Evolutionary conservation across 73 alveolate genomes (phyloP).

Genomic region (Paramecium octaurelia): DNA sequence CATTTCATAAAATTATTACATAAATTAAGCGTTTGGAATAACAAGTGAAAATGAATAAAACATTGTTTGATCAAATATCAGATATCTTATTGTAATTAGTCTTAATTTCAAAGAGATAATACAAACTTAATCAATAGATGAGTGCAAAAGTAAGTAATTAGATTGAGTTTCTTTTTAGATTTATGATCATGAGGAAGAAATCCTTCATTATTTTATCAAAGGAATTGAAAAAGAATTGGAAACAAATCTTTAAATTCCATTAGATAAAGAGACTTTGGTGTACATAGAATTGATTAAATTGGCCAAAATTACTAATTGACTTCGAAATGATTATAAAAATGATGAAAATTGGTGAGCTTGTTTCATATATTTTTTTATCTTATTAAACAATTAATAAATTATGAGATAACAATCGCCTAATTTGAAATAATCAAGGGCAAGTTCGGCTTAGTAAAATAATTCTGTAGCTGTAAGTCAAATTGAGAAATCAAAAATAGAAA

Average conservation of each 20-base stretch:
- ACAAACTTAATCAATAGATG: not conserved
- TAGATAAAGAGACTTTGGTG: not conserved
- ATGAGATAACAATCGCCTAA: slow-evolving; percentile 14
- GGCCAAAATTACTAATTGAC: not conserved
- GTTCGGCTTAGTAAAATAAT: not conserved
- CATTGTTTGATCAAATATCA: not conserved
- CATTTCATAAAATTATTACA: not conserved
- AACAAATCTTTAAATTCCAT: not conserved
- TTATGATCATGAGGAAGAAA: not conserved
- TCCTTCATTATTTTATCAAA: not conserved
- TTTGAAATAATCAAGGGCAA: not conserved
- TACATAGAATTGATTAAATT: slow-evolving; percentile 6
- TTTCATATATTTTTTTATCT: not conserved
- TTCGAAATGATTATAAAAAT: not conserved
- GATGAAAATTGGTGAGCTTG: not conserved
- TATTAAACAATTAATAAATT: not conserved
- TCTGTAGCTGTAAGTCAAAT: not conserved
- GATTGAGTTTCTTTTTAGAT: not conserved
- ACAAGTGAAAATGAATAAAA: not conserved
- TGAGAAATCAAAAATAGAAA: not conserved
- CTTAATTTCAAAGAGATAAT: not conserved
- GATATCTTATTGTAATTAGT: not conserved
- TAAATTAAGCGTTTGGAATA: not conserved
- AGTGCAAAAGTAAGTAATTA: not conserved
- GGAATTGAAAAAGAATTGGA: not conserved